Evolutionary conservation across 2,329 filamentous ascomycete species (phyloP), one percentile per base, ranked within the genome.

Genomic region (Parastagonospora avenae): DNA sequence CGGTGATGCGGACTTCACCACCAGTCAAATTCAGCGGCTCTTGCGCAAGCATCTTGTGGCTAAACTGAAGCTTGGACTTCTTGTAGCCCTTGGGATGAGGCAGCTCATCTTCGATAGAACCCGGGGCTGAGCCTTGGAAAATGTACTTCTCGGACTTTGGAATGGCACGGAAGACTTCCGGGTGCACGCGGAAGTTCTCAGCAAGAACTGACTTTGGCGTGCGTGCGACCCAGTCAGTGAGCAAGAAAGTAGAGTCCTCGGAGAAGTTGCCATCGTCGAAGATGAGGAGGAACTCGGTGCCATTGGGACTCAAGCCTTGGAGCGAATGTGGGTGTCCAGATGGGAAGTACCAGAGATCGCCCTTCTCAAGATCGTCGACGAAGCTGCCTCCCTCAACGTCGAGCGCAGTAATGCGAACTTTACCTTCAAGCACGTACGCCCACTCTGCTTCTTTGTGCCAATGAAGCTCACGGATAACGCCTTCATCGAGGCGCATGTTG

Each of bases 361-460:
- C 90, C 64, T 89, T 86, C 64, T 85, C 82, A 16, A 92, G 74
- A 64, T 92, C 89, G 58, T 91, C 89, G 54, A 92, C 83, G 69
- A 91, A 92, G 55, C 85, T 89, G 54, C 89, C 85, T 8, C 89
- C 89, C 54, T 92, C 86, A 36, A 87, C 84, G 72, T 91, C 88
- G 14, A 92, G 80, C 1, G 85, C 88, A 0, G 88, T 90, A 43
- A 92, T 82, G 46, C 89, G 84, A 15, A 89, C 87, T 51, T 82
- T 80, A 43, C 89, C 89, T 49, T 87, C 83, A 0, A 91, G 81
- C 2, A 91, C 85, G 55, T 88, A 91, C 0, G 86, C 87, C 88
- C 89, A 91, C 66, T 92, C 89, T 32, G 87, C 88, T 69, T 90
- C 86, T 62, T 89, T 90, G 77, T 92, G 89, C 89, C 89, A 92